These are phyloP conservation scores for Rosa lucieae DNA, from an alignment of 306 rosid species.

Conservation along the genomic window DNA sequence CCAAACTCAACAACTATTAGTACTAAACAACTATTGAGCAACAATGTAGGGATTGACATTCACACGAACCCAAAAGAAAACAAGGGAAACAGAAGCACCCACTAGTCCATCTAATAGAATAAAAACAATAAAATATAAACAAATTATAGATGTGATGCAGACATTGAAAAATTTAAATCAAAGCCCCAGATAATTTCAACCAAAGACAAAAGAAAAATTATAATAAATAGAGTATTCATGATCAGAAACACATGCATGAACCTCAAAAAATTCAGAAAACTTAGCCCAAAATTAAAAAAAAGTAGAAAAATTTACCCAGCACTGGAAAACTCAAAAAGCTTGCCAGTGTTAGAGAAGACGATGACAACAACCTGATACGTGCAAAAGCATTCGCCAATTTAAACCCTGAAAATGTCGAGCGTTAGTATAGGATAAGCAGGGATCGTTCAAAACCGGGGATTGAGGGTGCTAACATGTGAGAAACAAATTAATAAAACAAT, in stretches of 20 bases:
- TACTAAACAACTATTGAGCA: no score
- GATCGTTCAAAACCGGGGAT: no score
- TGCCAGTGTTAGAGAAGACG: no score
- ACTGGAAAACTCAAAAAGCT: no score
- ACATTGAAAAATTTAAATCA: background rate
- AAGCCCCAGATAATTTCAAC: slow-evolving; percentile 4
- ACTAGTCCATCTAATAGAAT: background rate
- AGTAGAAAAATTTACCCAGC: no score
- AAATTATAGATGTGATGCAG: background rate
- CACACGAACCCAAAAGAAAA: background rate
- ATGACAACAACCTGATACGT: no score
- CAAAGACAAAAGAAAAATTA: background rate
- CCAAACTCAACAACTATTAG: background rate
- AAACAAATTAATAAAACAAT: no score
- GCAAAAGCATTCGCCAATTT: no score
- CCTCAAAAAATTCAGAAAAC: slow-evolving; percentile 29
- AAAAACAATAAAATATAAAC: background rate
- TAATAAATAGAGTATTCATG: background rate
- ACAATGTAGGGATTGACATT: background rate
- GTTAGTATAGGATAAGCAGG: no score
- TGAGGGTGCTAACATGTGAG: no score
- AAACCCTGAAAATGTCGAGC: no score
- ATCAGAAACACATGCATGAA: slow-evolving; percentile 20
- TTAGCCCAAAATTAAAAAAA: background rate
- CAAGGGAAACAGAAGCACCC: background rate